Base-by-base conservation (phyloP, 495 filamentous ascomycete species). In the Penicillium pulvis region DNA sequence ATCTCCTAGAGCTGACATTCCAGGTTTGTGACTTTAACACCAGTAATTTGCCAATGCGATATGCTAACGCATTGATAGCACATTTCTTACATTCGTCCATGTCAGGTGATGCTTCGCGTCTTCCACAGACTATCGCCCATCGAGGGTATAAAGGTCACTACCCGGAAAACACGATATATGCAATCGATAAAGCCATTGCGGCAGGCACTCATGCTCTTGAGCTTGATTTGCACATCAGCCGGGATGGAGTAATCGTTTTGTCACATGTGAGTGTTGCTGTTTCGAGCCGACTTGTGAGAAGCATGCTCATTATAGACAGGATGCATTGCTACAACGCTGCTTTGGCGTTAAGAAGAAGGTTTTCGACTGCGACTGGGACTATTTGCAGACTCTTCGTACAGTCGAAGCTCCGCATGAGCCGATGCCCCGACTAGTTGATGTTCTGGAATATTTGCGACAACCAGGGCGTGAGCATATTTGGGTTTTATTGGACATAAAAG, bases 401-500 rank as follows among this genome's bases (percentile, higher is more conserved):
- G 36, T 88, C 1, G 72, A 80, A 56, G 81, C 83, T 42, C 91
- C 91, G 2, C 82, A 84, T 56, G 81, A 89, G 61, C 77, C 79
- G 0, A 90, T 97, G 83, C 84, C 91, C 2, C 78, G 89, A 2
- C 73, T 98, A 17, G 52, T 68, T n/a, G 93, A 97, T 60, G 73
- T 97, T 42, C 76, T 97, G 2, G 76, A 83, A 44, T 93, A 87
- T 56, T 68, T 98, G 35, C 79, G 82, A 16, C 66, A 81, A 31
- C 85, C 86, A 0, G 82, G 73, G 1, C 53, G 77, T 10, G 84
- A 89, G 61, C 65, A 87, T 42, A 75, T 92, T 5, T 97, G 93
- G 93, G 51, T 93, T 3, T 70, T 98, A 44, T 78, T 98, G 0
- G 93, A 98, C 68, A 90, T 98, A 65, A 98, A 98, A 74, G 87